phyloP scores from a whole-genome alignment of 2,329 filamentous ascomycete species.

The Fusarium scirpi region DNA sequence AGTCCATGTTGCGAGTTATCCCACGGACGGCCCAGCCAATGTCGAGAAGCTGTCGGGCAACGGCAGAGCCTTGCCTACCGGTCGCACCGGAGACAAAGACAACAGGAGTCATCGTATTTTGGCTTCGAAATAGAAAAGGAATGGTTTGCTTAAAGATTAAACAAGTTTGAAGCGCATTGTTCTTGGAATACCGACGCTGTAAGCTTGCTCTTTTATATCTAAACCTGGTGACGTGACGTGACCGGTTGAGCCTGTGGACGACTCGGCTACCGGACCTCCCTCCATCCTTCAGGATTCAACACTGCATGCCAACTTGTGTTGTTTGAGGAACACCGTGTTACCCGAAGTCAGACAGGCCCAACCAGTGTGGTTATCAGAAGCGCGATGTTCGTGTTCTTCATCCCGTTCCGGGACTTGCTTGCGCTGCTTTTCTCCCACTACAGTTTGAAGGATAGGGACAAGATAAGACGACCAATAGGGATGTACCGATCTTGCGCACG shows the following conservation, averaged over 20 bases:
- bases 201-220: not conserved
- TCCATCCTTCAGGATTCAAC: not conserved
- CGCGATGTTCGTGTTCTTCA: not conserved
- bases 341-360: not conserved
- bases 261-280: not conserved
- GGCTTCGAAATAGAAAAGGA: too few relatives aligned
- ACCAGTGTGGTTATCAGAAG: not conserved
- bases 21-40: not conserved
- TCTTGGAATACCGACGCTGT: not conserved
- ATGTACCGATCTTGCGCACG: too few relatives aligned
- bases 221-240: too few relatives aligned
- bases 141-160: accelerated
- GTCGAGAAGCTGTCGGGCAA: not conserved
- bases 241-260: not conserved
- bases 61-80: slow-evolving; percentile 8
- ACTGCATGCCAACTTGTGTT: not conserved
- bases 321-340: too few relatives aligned
- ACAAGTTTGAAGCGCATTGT: not conserved
- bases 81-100: slow-evolving; percentile 15
- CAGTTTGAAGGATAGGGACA: not conserved
- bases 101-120: not conserved
- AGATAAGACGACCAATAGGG: not conserved
- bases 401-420: not conserved
- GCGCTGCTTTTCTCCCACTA: not conserved
- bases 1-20: slow-evolving; percentile 6